Evolutionary conservation across 495 filamentous ascomycete genomes (phyloP).

Genomic region (Penicillium cosmopolitanum): DNA sequence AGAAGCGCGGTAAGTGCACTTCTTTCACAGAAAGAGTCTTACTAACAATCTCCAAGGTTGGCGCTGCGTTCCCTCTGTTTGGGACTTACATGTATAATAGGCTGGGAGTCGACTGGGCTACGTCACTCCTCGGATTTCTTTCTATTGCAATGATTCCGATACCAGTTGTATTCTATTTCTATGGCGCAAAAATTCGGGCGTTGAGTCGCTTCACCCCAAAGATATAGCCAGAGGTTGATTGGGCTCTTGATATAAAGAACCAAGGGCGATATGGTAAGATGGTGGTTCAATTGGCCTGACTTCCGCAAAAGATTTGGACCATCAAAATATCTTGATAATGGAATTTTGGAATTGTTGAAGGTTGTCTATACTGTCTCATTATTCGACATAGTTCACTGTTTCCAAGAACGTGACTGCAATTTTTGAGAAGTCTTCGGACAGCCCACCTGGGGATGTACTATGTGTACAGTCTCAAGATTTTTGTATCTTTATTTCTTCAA

Average conservation of each 20-base stretch:
- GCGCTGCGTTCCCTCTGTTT: slow-evolving; percentile 1
- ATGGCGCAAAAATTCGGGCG: background rate
- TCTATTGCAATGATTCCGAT: background rate
- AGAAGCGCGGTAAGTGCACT: background rate
- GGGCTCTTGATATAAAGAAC: background rate
- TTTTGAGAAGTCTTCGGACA: too few species aligned
- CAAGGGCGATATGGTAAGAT: background rate
- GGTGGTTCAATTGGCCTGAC: background rate
- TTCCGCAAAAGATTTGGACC: background rate
- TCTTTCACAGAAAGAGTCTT: background rate
- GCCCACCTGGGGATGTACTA: too few species aligned
- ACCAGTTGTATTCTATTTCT: background rate
- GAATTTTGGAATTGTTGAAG: too few species aligned
- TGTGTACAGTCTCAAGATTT: too few species aligned
- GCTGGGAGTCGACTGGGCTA: background rate
- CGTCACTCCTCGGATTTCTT: background rate
- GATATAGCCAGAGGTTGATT: background rate
- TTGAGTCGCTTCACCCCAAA: slow-evolving; percentile 1
- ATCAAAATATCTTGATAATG: too few species aligned
- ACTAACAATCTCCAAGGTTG: background rate
- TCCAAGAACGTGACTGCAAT: too few species aligned
- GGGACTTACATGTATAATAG: background rate
- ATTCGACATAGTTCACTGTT: too few species aligned
- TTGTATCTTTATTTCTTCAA: too few species aligned
- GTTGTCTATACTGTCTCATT: too few species aligned